A percentile compares a stretch with the other conserved stretches of the same genome.
phyloP scores from a whole-genome alignment of 2,329 filamentous ascomycete genomes.

The Gnomoniopsis sp. region DNA sequence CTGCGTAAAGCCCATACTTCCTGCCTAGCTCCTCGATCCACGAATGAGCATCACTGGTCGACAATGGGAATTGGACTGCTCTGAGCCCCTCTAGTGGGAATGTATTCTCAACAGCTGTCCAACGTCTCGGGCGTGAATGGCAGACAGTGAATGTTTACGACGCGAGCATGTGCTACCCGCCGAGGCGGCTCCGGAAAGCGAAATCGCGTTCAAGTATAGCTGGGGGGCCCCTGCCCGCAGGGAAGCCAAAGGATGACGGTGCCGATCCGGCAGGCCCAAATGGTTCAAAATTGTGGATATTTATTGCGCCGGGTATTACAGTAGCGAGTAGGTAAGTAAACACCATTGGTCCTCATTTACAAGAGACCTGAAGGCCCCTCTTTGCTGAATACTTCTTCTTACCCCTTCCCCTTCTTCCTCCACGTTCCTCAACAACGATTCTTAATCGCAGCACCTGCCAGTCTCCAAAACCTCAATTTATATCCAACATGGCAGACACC shows the following conservation, averaged over 20 bases:
- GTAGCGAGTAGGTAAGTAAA: neutral
- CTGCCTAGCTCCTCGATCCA: neutral
- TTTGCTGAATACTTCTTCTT: neutral
- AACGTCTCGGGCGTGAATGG: neutral
- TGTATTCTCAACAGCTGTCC: neutral
- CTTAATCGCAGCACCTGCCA: neutral
- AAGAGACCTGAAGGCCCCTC: neutral
- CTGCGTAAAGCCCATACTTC: conserved; percentile 50
- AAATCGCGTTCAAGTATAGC: neutral
- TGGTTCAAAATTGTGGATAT: neutral
- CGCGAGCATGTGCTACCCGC: neutral
- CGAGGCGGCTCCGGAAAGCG: neutral
- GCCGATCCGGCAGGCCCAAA: neutral
- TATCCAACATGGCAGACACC: conserved; percentile 4
- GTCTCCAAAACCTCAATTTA: neutral
- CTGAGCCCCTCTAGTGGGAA: neutral
- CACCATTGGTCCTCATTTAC: neutral
- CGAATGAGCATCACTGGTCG: neutral
- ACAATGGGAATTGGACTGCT: neutral
- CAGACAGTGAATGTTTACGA: neutral
- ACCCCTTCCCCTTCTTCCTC: neutral
- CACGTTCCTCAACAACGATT: neutral
- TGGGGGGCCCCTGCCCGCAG: neutral
- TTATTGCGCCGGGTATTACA: neutral
- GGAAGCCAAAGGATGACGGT: neutral